Base-by-base conservation (phyloP, 2,329 filamentous ascomycete species). In the Trichoderma guizhouense region DNA sequence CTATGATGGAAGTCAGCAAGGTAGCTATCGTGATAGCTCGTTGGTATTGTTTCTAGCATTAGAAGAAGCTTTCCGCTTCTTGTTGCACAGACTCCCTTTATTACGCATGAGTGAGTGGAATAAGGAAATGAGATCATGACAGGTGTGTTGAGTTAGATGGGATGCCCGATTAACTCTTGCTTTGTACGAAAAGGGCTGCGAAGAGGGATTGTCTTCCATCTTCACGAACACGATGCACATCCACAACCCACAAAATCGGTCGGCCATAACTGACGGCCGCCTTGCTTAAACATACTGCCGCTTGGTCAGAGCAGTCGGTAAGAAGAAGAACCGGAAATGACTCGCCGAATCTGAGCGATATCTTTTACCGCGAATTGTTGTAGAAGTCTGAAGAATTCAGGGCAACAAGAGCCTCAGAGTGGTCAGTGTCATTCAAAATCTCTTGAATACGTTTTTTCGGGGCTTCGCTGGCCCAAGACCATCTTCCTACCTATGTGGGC, bases 311-410 rank as follows among this genome's bases (percentile, higher is more conserved):
- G 55, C 66, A 32, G 8, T 55, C 24, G 14, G 28, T 26, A n/a
- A 51, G 6, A 47, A 3, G 21, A 34, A 6, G 15, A n/a, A 18
- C 15, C n/a, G 14, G 3, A 51, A 69, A 61, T 36, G 28, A 62
- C 43, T 26, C 8, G 28, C 53, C 57, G 39, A 11, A 30, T 69
- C 28, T 47, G 24, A 36, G 51, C 18, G n/a, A 32, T 57, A 57
- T 34, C 8, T 34, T 55, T 34, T 55, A 9, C 30, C 55, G 24
- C n/a, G 12, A 57, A 32, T 4, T 62, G 60, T 21, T 71, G 32
- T 60, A 64, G 60, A 71, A 57, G 21, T 34, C 5, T 71, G 68
- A 64, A 71, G 68, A 71, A 55, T 32, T 43, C 34, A 32, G 21
- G 39, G 57, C 57, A 69, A 69, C 67, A 64, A 57, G 68, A 64